These are phyloP conservation scores for Stagonosporopsis rhizophila DNA, from an alignment of 2,329 filamentous ascomycete species.

Conservation along the genomic window DNA sequence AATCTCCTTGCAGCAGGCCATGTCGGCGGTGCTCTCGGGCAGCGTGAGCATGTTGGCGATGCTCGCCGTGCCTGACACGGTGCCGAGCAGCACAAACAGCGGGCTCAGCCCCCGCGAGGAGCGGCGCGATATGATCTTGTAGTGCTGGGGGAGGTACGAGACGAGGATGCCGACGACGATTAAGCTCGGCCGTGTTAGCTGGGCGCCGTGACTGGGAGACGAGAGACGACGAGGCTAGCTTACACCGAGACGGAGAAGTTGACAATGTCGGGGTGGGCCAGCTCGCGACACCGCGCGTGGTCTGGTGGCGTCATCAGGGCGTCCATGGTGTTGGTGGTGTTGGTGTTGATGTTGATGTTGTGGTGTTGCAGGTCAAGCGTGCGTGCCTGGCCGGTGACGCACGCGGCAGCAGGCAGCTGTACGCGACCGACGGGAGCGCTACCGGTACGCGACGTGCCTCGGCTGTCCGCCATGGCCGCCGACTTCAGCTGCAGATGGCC, in stretches of 20 bases:
- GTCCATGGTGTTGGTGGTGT: not conserved
- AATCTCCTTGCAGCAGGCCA: constrained; percentile 84
- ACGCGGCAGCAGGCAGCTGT: constrained; percentile 5
- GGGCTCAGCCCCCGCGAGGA: constrained; percentile 95
- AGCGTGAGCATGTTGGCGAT: constrained; percentile 93
- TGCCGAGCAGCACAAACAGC: constrained; percentile 93
- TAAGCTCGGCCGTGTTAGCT: constrained; percentile 56
- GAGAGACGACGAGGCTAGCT: constrained; percentile 19
- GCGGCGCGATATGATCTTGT: constrained; percentile 83
- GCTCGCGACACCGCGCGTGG: constrained; percentile 55
- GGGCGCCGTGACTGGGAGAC: constrained; percentile 1
- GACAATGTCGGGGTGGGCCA: constrained; percentile 59
- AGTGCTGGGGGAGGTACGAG: constrained; percentile 94
- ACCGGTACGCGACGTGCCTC: constrained; percentile 13
- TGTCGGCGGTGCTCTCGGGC: constrained; percentile 80
- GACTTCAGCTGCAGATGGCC: not conserved
- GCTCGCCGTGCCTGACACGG: constrained; percentile 84
- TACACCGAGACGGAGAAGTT: constrained; percentile 64
- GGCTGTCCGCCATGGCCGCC: constrained; percentile 3
- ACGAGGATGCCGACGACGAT: constrained; percentile 87
- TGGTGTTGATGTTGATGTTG: not conserved
- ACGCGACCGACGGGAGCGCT: constrained; percentile 6
- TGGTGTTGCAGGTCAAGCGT: not conserved
- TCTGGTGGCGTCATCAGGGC: constrained; percentile 8
- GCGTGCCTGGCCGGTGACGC: constrained; percentile 7